Base-by-base conservation (phyloP, 1,284 basidiomycete species). In the Golubevia pallescens region DNA sequence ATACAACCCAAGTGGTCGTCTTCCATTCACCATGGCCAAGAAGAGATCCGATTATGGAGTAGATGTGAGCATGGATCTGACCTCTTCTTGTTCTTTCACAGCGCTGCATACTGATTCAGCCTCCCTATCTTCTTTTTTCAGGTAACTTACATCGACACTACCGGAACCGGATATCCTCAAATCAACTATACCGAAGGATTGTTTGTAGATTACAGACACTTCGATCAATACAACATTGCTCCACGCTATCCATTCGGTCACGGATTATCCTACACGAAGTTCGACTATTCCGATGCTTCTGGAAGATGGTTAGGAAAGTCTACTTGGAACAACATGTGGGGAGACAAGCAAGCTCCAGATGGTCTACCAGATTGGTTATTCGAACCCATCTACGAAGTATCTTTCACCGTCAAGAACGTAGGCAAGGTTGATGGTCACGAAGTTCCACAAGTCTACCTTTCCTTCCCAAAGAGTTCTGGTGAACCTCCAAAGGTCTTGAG, bases 401-500 rank as follows among this genome's bases (percentile, higher is more conserved):
- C 38, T 23, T 78, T 75, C 61, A 69, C 66, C 3, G 58, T 82
- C 16, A 71, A 68, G 48, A 82, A 82, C 66, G 62, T 63, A 2
- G 78, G 80, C 28, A 42, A 64, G 13, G 42, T 52, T n/a, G 77
- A 75, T 48, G 78, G 78, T 3, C 67, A 68, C 61, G 78, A 80
- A 57, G 78, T 80, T 2, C 73, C 73, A 55, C 80, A 80, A 54
- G 67, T 75, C 0, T 82, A 82, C 63, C 62, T 82, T 16, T 62
- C 61, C 28, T 80, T 77, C 72, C 73, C 78, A 5, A 38, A 62
- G 2, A 60, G 60, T 21, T 70, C 76, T 1, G 73, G 72, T 32
- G 78, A 77, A 60, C 80, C 80, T 1, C 77, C 77, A 8, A 75
- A 71, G 64, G 73, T 77, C 4, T 69, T 82, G 7, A 76, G 80